Conservation (phyloP, 169 alveolate species). For the Neospora caninum region DNA sequence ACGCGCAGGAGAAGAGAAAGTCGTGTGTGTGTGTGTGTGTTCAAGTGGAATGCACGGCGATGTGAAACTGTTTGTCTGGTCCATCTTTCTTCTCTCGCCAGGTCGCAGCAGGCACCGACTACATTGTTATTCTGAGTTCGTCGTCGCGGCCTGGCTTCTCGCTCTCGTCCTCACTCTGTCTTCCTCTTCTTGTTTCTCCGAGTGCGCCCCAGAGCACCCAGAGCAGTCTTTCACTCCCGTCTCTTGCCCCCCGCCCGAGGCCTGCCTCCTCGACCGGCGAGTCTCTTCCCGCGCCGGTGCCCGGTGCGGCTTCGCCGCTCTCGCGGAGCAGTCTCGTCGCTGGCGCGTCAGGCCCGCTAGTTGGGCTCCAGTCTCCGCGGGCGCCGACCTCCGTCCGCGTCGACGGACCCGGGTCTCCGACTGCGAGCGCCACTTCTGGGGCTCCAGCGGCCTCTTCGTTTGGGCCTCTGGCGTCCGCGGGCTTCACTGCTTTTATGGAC, state of each 20-base stretch:
- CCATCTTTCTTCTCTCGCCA: background rate
- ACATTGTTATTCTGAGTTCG: background rate
- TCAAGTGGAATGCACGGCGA: no score
- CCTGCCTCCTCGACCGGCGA: background rate
- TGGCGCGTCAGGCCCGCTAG: background rate
- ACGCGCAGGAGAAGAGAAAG: no score
- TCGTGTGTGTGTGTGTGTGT: no score
- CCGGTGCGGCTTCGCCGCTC: background rate
- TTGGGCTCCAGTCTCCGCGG: background rate
- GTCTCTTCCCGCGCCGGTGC: background rate
- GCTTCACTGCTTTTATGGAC: background rate
- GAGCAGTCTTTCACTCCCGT: background rate
- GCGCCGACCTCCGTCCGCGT: background rate
- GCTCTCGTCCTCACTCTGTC: background rate
- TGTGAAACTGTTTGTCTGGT: background rate
- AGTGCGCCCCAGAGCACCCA: background rate
- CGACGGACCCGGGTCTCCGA: background rate
- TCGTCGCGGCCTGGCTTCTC: background rate
- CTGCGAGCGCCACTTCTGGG: background rate
- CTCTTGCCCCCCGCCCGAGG: background rate
- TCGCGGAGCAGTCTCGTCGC: no score
- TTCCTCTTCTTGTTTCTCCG: conserved; percentile 1
- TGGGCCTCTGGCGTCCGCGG: background rate
- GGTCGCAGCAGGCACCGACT: conserved; percentile 7
- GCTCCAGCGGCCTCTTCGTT: background rate